Base-by-base conservation (phyloP, 495 filamentous ascomycete species). In the Penicillium bovifimosum region DNA sequence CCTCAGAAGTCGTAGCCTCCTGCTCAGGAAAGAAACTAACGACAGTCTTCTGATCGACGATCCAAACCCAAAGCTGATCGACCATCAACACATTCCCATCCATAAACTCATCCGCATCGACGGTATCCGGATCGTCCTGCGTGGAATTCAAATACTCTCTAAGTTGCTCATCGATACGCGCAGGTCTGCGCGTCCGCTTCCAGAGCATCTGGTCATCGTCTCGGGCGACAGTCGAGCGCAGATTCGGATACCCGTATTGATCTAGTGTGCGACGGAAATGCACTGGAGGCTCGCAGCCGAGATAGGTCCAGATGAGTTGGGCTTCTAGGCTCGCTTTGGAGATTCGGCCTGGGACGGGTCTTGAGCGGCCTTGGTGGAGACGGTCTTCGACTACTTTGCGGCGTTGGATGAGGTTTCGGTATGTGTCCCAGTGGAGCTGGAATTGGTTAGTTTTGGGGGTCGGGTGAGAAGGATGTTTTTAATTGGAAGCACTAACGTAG, bases 151-250 rank as follows among this genome's bases (percentile, higher is more conserved):
- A 41, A n/a, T 63, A 61, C 16, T 55, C 54, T 20, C 49, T 48
- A 1, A 63, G 53, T 33, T 71, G 64, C 8, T 65, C 64, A 32
- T 67, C 61, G 9, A 66, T 46, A 13, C 62, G 62, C 9, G 61
- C 53, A 3, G 56, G 52, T 55, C 75, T 69, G 55, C 80, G 81
- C 1, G 84, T 87, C 1, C 83, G 73, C 52, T 86, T 86, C 68
- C 84, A 87, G 4, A 86, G 65, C 78, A 87, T 85, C 60, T 87
- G 84, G 32, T 87, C 84, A 40, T 83, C 80, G 36, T 87, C 84
- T 24, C 83, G 71, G 0, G 80, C 77, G 24, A 79, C 66, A 0
- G 84, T 85, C 16, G 85, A 83, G 14, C 75, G 68, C 0, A 86
- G 70, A 39, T 80, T 79, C 0, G 81, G 83, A 53, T 86, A 85